A percentile compares a stretch with the other conserved stretches of the same genome.
Conservation (phyloP, 148 eudicot species). For the Rhododendron ovatum region DNA sequence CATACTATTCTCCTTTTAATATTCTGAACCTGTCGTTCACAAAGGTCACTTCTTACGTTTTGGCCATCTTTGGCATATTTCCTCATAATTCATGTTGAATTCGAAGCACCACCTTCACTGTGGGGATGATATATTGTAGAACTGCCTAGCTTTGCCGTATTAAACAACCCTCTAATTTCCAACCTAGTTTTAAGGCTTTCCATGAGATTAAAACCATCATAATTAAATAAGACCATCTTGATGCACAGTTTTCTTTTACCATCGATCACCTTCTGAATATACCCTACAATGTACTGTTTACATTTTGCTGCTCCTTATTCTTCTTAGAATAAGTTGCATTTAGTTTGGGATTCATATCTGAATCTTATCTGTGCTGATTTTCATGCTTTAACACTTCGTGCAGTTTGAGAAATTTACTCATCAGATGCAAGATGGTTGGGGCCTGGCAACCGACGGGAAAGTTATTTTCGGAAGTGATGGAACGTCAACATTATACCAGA, state of each 20-base stretch:
- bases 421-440: constrained; percentile 96
- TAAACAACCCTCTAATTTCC: background rate
- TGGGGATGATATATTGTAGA: background rate
- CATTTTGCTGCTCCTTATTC: background rate
- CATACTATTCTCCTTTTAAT: background rate
- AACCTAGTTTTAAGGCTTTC: background rate
- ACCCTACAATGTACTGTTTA: background rate
- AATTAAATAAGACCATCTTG: background rate
- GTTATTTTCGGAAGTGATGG: constrained; percentile 88
- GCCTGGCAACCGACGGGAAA: constrained; percentile 87
- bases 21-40: background rate
- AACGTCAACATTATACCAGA: constrained; percentile 71
- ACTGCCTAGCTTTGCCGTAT: background rate
- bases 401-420: constrained; percentile 68
- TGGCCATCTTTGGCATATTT: background rate
- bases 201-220: background rate
- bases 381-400: constrained; percentile 13
- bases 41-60: background rate
- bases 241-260: background rate
- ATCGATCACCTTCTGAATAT: background rate
- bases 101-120: background rate
- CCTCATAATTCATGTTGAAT: background rate
- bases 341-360: background rate
- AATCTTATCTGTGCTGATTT: constrained; percentile 1
- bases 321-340: background rate